Base-by-base conservation (phyloP, 306 rosid species). In the Argentina anserina region DNA sequence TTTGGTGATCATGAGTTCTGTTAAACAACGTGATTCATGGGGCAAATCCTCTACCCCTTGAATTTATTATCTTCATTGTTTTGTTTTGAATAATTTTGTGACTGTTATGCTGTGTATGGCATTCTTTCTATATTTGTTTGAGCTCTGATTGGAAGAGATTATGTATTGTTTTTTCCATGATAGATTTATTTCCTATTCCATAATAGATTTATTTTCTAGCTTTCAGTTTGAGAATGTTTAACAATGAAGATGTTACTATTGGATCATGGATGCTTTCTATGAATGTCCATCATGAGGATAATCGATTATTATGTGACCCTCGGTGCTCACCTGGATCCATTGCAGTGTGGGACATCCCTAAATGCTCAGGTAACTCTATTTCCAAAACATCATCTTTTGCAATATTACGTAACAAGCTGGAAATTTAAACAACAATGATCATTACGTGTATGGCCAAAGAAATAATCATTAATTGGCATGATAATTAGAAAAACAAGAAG, bases 251-350 rank as follows among this genome's bases (percentile, higher is more conserved):
- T 12, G 71, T 81, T 52, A 81, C 64, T 2, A 58, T 76, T 49
- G 81, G 84, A 37, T 67, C 84, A 18, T 81, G 81, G 84, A 81
- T 81, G 84, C 84, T 81, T 58, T 50, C 84, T 21, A 81, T 76
- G 75, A 81, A 76, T 60, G 81, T 81, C 52, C 72, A 71, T 37
- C 78, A 81, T 13, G 84, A 81, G 60, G 78, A 72, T 52, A 76
- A 81, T 39, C 59, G 61, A 17, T 70, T 70, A 47, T 39, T 81
- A 20, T 81, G 81, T 49, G 81, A 76, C 60, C 78, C 75, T 46
- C 71, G 72, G 20, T 76, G 84, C 66, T 66, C 81, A 25, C 81
- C 75, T 26, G 14, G 67, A 40, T 76, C 81, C 10, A 72, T 81
- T 49, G 81, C 84, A 36, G 78, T 81, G 37, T 81, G 84, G 84